Percentiles rank a stretch among this genome's conserved stretches.
Conservation (phyloP, 2,329 filamentous ascomycete genomes). For the Aspergillus caelatus region DNA sequence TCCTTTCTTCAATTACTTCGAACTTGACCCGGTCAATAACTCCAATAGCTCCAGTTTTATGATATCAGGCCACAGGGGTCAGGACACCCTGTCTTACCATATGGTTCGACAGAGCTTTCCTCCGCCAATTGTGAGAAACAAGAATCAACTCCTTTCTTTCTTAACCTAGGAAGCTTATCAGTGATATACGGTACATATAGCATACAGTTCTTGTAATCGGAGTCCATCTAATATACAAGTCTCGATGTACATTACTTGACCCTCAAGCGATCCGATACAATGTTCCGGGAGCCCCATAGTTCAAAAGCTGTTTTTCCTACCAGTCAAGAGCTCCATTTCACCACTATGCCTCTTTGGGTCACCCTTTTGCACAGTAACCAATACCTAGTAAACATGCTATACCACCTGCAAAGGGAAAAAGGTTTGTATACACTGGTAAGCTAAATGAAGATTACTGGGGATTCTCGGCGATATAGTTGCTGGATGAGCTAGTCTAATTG, state of each 20-base stretch:
- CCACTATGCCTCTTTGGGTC: neutral
- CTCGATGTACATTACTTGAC: neutral
- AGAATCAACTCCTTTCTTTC: neutral
- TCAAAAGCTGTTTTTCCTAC: neutral
- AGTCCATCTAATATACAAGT: neutral
- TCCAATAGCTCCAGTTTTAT: neutral
- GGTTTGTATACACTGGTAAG: neutral
- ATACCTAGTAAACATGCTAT: neutral
- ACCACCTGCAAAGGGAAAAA: neutral
- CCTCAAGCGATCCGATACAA: neutral
- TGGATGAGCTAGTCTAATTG: neutral
- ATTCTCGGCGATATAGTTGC: neutral
- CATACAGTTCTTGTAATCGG: neutral
- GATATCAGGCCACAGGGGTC: conserved; percentile 3
- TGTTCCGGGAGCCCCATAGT: neutral
- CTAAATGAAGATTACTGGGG: neutral
- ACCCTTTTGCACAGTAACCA: neutral
- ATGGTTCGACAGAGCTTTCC: neutral
- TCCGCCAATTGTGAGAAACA: neutral
- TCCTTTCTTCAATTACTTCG: neutral
- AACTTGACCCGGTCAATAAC: neutral
- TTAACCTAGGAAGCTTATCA: neutral
- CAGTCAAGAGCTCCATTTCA: neutral
- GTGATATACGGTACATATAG: neutral
- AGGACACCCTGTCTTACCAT: neutral